phyloP scores from a whole-genome alignment of 164 flowering plant species.

The Kingdonia uniflora region DNA sequence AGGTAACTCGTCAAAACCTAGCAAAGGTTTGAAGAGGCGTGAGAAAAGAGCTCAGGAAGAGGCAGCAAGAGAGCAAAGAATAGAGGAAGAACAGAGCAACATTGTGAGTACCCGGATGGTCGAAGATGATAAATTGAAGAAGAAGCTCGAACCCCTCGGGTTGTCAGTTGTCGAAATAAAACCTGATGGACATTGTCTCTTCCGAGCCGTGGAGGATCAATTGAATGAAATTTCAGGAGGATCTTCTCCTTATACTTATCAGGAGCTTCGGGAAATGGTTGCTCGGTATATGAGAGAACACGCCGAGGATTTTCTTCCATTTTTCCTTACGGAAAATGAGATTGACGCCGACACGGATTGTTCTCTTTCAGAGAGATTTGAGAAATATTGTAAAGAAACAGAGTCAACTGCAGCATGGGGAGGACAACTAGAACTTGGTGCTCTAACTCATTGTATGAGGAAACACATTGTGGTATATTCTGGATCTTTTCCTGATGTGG shows the following conservation, averaged over 20 bases:
- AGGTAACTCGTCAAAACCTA: too few species aligned
- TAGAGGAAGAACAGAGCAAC: too few species aligned
- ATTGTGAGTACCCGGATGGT: too few species aligned
- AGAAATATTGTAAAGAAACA: slow-evolving; percentile 66
- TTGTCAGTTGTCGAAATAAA: too few species aligned
- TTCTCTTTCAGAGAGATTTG: slow-evolving; percentile 47
- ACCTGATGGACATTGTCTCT: too few species aligned
- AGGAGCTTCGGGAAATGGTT: slow-evolving; percentile 65
- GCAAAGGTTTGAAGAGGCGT: too few species aligned
- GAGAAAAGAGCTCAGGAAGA: too few species aligned
- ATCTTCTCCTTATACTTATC: slow-evolving; percentile 51
- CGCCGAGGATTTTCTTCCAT: slow-evolving; percentile 64
- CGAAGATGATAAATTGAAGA: too few species aligned
- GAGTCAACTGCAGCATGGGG: slow-evolving; percentile 94
- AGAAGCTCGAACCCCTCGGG: too few species aligned
- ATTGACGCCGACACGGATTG: slow-evolving; percentile 37
- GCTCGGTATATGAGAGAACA: slow-evolving; percentile 75
- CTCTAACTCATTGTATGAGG: slow-evolving; percentile 69
- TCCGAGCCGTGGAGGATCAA: too few species aligned
- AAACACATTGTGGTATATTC: slow-evolving; percentile 73
- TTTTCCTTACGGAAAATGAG: slow-evolving; percentile 57
- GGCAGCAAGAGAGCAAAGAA: too few species aligned
- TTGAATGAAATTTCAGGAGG: slow-evolving; percentile 30
- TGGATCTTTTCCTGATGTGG: slow-evolving; percentile 90
- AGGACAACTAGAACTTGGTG: slow-evolving; percentile 90